Base-by-base conservation (phyloP, 2,329 filamentous ascomycete species). In the Phialophora tarda region DNA sequence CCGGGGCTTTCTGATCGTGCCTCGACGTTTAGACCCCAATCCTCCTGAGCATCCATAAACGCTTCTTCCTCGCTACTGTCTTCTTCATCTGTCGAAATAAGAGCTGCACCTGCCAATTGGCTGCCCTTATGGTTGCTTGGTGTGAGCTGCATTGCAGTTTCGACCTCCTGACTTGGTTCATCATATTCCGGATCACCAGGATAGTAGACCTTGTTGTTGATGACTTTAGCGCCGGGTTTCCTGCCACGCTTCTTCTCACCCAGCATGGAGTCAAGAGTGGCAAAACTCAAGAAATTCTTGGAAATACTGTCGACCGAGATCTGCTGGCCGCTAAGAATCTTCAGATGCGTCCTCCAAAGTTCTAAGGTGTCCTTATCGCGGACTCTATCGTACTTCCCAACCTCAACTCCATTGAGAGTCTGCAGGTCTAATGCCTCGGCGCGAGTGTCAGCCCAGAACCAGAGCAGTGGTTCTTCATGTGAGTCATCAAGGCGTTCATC, bases 361-460 rank as follows among this genome's bases (percentile, higher is more conserved):
- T 70, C 62, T 44, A 73, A 55, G n/a, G 72, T 72, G 66, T 79
- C 79, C 56, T 78, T 78, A 0, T 81, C 75, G 64, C 84, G 77
- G 7, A 83, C 78, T 0, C 76, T 77, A 60, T 84, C 81, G 48
- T 79, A 80, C 23, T 76, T 75, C 0, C 83, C 79, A 4, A 85
- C 81, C 32, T 85, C 83, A 1, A 82, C 72, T 1, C 83, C 83
- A 66, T 87, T 88, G 44, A 88, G 74, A 2, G 82, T 82, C 30
- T 82, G 81, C 5, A 89, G 72, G 30, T 84, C 84, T 0, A 89
- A 79, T 0, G 85, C 83, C 56, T 88, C 82, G 0, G 82, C 82
- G 0, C 86, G 80, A 24, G 79, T 79, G 60, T 88, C 85, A 0
- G 81, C 85, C 82, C 84, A 87, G 73, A 83, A 86, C 85, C 85